phyloP scores from a whole-genome alignment of 108 stramenopile genomes.

The Nitzschia sp. region DNA sequence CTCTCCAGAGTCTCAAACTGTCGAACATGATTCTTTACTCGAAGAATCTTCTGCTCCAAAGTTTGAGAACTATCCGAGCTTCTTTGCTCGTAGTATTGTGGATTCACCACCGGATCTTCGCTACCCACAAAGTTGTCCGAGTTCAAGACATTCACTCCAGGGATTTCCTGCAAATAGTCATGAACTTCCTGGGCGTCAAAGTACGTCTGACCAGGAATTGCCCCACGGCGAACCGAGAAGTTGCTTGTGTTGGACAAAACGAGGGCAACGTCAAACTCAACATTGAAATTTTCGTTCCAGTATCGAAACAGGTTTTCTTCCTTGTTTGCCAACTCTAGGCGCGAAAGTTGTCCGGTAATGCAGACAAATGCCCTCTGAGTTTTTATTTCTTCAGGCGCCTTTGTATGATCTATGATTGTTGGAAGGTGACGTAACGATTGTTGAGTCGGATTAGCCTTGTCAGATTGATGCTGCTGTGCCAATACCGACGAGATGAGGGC shows the following conservation, averaged over 20 bases:
- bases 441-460: too few species aligned
- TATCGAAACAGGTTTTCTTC: slow-evolving; percentile 1
- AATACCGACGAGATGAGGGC: too few species aligned
- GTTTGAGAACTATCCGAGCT: background rate
- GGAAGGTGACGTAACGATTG: too few species aligned
- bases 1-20: slow-evolving; percentile 5
- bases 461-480: too few species aligned
- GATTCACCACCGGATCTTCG: slow-evolving; percentile 12
- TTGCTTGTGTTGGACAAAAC: slow-evolving; percentile 12
- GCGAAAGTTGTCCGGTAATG: slow-evolving; percentile 13
- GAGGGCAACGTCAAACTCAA: slow-evolving; percentile 16
- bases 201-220: background rate
- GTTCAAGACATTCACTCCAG: slow-evolving; percentile 8
- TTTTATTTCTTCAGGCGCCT: background rate
- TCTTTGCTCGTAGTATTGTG: slow-evolving; percentile 2
- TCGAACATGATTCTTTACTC: slow-evolving; percentile 16
- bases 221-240: background rate
- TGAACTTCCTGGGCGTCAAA: slow-evolving; percentile 1
- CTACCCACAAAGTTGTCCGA: background rate
- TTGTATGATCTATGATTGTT: too few species aligned
- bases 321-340: slow-evolving; percentile 21
- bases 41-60: background rate
- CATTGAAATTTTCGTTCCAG: background rate
- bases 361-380: slow-evolving; percentile 18
- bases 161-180: slow-evolving; percentile 3